Percentiles rank a stretch among this genome's conserved stretches.
Conservation (phyloP, 768 basidiomycete species). For the Suillus luteus region DNA sequence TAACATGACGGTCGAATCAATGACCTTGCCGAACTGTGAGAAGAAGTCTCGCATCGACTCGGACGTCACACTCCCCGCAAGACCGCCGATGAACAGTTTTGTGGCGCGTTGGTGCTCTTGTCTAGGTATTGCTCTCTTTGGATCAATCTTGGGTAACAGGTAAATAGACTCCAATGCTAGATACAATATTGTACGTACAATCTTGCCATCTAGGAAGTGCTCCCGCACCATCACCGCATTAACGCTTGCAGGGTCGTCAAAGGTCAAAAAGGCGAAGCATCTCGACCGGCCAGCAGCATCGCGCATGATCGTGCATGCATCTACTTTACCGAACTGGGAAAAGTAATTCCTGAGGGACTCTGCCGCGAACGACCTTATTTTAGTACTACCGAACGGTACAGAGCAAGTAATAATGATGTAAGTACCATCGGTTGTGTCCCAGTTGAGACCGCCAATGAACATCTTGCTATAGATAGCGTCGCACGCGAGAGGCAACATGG, state of each 20-base stretch:
- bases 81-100: slow-evolving; percentile 94
- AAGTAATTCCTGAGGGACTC: slow-evolving; percentile 87
- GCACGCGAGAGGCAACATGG: slow-evolving; percentile 26
- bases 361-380: slow-evolving; percentile 41
- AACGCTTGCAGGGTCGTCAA: slow-evolving; percentile 89
- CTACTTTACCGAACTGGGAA: slow-evolving; percentile 93
- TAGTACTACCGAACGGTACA: slow-evolving; percentile 45
- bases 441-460: slow-evolving; percentile 99
- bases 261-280: slow-evolving; percentile 98
- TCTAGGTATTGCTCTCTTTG: slow-evolving; percentile 97
- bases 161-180: slow-evolving; percentile 15
- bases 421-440: slow-evolving; percentile 99
- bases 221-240: slow-evolving; percentile 95
- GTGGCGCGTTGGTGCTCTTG: slow-evolving; percentile 93
- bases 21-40: slow-evolving; percentile 91
- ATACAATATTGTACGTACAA: slow-evolving; percentile 59
- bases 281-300: slow-evolving; percentile 92
- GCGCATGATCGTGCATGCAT: slow-evolving; percentile 98
- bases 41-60: slow-evolving; percentile 94
- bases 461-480: slow-evolving; percentile 80
- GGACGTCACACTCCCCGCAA: slow-evolving; percentile 89
- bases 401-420: slow-evolving; percentile 40
- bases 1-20: slow-evolving; percentile 98
- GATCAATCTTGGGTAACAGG: slow-evolving; percentile 79
- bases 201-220: slow-evolving; percentile 96